phyloP scores from a whole-genome alignment of 139 green algal genomes.

The Haematococcus lacustris region DNA sequence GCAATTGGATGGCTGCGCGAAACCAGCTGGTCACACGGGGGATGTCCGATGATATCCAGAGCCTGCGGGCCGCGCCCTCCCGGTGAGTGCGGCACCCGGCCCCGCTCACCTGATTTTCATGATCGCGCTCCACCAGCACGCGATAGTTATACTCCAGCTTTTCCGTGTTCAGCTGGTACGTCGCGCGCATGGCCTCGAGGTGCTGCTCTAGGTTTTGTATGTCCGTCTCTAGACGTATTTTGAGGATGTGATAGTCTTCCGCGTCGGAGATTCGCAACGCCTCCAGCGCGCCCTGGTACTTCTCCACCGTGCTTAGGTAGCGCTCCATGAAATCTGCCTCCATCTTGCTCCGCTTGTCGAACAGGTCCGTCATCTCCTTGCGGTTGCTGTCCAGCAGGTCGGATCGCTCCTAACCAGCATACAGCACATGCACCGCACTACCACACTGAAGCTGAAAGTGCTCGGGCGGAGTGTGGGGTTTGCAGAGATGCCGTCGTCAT shows the following conservation, averaged over 20 bases:
- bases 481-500: not conserved
- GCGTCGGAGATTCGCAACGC: constrained; percentile 33
- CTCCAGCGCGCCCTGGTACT: constrained; percentile 16
- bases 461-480: not conserved
- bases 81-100: not conserved
- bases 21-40: not conserved
- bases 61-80: not conserved
- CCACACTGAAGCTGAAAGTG: not conserved
- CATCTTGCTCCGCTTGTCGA: constrained; percentile 39
- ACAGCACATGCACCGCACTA: not conserved
- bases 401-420: constrained; percentile 35
- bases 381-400: constrained; percentile 56
- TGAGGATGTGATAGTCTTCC: constrained; percentile 80
- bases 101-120: constrained; percentile 22
- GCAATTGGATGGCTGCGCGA: not conserved
- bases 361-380: constrained; percentile 48
- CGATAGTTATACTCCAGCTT: constrained; percentile 90
- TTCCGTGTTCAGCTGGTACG: constrained; percentile 82
- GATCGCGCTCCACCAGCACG: constrained; percentile 58
- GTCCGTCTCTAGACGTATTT: constrained; percentile 74
- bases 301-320: constrained; percentile 41
- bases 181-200: constrained; percentile 71
- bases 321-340: constrained; percentile 43
- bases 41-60: not conserved
- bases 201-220: constrained; percentile 80